Evolutionary conservation across 805 yeast species (phyloP).

Genomic region (Wickerhamiella kazuoi): DNA sequence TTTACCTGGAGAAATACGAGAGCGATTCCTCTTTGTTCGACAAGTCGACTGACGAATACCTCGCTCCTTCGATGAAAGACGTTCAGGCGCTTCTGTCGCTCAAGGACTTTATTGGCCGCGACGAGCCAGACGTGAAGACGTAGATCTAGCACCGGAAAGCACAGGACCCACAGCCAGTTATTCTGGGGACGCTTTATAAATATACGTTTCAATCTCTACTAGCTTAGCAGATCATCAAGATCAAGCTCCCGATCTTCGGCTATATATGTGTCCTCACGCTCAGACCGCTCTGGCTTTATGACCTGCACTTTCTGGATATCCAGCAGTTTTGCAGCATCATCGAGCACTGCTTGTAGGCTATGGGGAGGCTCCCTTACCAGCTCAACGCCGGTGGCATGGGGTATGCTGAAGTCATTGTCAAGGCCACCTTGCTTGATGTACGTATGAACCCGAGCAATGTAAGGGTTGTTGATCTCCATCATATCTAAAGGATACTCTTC

Average conservation of each 20-base stretch:
- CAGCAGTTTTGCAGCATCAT: not conserved
- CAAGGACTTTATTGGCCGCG: conserved; percentile 58
- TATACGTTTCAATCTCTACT: too few species aligned
- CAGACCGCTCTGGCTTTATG: not conserved
- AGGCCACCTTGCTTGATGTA: conserved; percentile 2
- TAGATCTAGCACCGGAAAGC: too few species aligned
- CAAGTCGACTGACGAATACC: conserved; percentile 45
- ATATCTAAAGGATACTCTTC: conserved; percentile 1
- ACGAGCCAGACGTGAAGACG: conserved; percentile 78
- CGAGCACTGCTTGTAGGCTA: not conserved
- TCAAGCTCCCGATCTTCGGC: conserved; percentile 4
- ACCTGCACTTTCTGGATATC: conserved; percentile 4
- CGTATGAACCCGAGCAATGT: conserved; percentile 1
- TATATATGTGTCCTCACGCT: not conserved
- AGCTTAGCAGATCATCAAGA: conserved; percentile 1
- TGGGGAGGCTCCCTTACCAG: not conserved
- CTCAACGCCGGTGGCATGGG: not conserved
- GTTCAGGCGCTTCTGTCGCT: conserved; percentile 56
- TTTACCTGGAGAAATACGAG: conserved; percentile 75
- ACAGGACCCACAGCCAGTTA: too few species aligned
- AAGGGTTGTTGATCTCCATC: conserved; percentile 2
- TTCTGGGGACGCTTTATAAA: too few species aligned
- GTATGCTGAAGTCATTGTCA: not conserved
- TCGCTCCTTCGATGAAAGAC: conserved; percentile 40
- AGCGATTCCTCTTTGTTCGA: conserved; percentile 34